A percentile compares a stretch with the other conserved stretches of the same genome.
Conservation (phyloP, 441 rosid species). For the Populus hybrid region DNA sequence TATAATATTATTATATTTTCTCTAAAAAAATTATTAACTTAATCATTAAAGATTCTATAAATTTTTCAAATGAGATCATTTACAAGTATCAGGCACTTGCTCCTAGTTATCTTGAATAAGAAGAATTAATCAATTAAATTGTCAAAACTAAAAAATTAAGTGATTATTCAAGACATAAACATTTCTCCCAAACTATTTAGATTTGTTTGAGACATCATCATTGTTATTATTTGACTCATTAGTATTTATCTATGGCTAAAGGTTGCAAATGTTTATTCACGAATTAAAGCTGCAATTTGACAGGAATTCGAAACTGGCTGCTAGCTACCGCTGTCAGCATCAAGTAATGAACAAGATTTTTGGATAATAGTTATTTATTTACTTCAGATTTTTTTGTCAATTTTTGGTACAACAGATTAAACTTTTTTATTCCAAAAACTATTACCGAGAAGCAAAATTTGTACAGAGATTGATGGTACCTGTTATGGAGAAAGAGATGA, state of each 20-base stretch:
- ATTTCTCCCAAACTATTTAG: rapidly evolving
- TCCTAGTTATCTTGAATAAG: too few species aligned
- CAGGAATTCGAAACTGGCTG: neutral
- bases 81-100: too few species aligned
- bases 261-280: neutral
- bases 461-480: neutral
- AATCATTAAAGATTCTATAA: too few species aligned
- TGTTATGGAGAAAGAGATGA: neutral
- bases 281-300: neutral
- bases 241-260: neutral
- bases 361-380: neutral
- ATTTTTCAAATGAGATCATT: rapidly evolving
- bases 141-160: rapidly evolving
- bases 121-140: too few species aligned
- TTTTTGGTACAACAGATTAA: neutral
- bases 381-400: neutral
- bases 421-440: too few species aligned
- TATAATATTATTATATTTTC: too few species aligned
- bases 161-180: rapidly evolving
- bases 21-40: too few species aligned
- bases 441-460: neutral
- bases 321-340: neutral
- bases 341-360: neutral
- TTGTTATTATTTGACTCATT: too few species aligned
- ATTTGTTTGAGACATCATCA: too few species aligned